A percentile compares a stretch with the other conserved stretches of the same genome.
These are phyloP conservation scores for Typha latifolia DNA, from an alignment of 176 grass and related monocot genomes.

Conservation along the genomic window DNA sequence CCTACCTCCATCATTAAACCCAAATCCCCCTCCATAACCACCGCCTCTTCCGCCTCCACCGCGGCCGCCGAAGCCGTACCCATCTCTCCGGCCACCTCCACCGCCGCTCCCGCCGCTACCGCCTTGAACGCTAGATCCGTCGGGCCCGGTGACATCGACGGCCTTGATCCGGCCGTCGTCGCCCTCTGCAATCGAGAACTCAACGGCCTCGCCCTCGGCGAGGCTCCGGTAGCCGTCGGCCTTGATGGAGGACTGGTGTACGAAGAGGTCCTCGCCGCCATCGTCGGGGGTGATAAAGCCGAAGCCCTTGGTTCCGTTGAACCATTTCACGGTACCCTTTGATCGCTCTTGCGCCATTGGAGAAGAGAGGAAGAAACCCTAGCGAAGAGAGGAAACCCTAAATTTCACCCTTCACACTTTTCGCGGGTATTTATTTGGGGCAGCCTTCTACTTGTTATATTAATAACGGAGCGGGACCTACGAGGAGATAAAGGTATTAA, in stretches of 20 bases:
- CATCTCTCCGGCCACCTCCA: neutral
- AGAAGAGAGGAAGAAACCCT: no score
- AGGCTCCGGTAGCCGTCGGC: constrained; percentile 22
- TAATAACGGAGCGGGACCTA: no score
- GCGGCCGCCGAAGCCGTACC: neutral
- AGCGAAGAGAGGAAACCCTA: no score
- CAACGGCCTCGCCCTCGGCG: constrained; percentile 9
- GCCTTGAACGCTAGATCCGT: neutral
- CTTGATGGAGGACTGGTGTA: constrained; percentile 21
- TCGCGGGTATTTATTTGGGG: no score
- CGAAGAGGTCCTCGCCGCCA: constrained; percentile 20
- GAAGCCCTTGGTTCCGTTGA: constrained; percentile 17
- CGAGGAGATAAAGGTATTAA: no score
- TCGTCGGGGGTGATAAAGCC: constrained; percentile 27
- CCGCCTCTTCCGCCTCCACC: neutral
- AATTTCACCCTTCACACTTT: no score
- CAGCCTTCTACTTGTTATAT: no score
- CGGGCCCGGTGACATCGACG: constrained; percentile 12
- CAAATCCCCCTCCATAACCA: neutral
- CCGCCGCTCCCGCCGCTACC: neutral
- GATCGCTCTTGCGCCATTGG: no score
- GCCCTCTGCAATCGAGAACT: constrained; percentile 2
- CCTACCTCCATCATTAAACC: no score
- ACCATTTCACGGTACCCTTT: constrained; percentile 23
- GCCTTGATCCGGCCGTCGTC: constrained; percentile 16